Base-by-base conservation (phyloP, 2,329 filamentous ascomycete species). In the Cladosporium sp. region DNA sequence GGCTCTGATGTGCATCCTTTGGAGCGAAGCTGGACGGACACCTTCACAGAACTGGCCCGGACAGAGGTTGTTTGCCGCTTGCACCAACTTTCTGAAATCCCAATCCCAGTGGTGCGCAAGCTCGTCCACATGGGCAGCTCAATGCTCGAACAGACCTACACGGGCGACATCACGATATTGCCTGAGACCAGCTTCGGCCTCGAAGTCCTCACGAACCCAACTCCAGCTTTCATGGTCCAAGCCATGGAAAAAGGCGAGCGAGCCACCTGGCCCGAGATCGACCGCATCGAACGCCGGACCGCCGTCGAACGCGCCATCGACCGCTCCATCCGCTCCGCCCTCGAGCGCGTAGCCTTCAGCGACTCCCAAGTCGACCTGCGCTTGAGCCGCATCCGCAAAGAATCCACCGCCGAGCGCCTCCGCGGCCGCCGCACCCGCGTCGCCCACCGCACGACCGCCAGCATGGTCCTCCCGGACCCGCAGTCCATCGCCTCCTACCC, bases 121-220 rank as follows among this genome's bases (percentile, higher is more conserved):
- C 48, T 50, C 40, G 42, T 31, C 9, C 48, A 50, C 9, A 50
- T 52, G 16, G 49, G 41, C 35, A 52, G 49, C 34, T 91, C 88
- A 1, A 83, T 97, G 13, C 77, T 97, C 46, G 91, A 84, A 58
- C 92, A 97, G 64, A 89, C 87, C 58, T 97, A 97, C 64, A 91
- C 88, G 2, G 92, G 92, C 6, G 91, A 97, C 68, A 95, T 97
- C 66, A 97, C 90, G 42, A 95, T 97, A 50, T 77, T 95, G 32
- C 91, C 91, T 0, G 83, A 89, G 50, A 85, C 95, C 54, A 80
- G 80, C 4, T 85, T 95, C 56, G 80, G 95, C 18, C 85, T 87
- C 1, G 79, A 81, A 8, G 83, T 96, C 22, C 75, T 97, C 42
- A 85, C 80, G 57, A 97, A 97, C 54, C 92, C 92, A 1, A 90